A percentile compares a stretch with the other conserved stretches of the same genome.
Evolutionary conservation across 768 basidiomycete genomes (phyloP).

Genomic region (Paxillus involutus): DNA sequence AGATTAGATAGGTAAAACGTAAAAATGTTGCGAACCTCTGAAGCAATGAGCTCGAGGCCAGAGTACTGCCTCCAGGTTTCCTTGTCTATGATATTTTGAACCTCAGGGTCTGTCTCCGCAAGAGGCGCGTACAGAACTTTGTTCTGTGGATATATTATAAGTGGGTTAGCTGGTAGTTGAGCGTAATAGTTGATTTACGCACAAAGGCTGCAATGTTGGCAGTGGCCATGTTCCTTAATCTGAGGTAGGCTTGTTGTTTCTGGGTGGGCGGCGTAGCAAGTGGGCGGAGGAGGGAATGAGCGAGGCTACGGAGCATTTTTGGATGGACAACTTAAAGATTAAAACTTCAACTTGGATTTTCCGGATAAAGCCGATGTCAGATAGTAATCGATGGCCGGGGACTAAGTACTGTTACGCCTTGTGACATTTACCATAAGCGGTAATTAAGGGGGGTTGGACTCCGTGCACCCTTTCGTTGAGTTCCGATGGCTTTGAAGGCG

Average conservation of each 20-base stretch:
- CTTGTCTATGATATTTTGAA: conserved; percentile 97
- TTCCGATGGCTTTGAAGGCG: too few species aligned
- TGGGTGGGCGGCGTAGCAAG: conserved; percentile 22
- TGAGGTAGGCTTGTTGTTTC: conserved; percentile 5
- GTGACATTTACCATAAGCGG: too few species aligned
- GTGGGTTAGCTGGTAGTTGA: background rate
- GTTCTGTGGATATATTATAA: conserved; percentile 68
- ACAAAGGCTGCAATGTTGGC: conserved; percentile 62
- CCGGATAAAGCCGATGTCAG: conserved; percentile 24
- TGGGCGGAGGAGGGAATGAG: conserved; percentile 28
- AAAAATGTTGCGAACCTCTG: conserved; percentile 64
- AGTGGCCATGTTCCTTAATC: conserved; percentile 57
- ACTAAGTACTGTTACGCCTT: too few species aligned
- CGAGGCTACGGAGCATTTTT: conserved; percentile 29
- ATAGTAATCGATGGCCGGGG: background rate
- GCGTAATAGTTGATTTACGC: conserved; percentile 23
- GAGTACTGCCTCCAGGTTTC: conserved; percentile 99
- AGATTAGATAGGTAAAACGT: conserved; percentile 1
- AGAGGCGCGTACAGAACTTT: conserved; percentile 86
- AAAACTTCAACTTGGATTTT: conserved; percentile 12
- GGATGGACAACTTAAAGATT: conserved; percentile 5
- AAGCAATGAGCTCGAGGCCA: conserved; percentile 97
- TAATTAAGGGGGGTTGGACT: too few species aligned
- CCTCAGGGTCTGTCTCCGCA: conserved; percentile 88
- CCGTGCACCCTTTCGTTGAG: too few species aligned